Evolutionary conservation across 1,139 yeast species (phyloP).

Genomic region (Yamadazyma atmosphaerica): DNA sequence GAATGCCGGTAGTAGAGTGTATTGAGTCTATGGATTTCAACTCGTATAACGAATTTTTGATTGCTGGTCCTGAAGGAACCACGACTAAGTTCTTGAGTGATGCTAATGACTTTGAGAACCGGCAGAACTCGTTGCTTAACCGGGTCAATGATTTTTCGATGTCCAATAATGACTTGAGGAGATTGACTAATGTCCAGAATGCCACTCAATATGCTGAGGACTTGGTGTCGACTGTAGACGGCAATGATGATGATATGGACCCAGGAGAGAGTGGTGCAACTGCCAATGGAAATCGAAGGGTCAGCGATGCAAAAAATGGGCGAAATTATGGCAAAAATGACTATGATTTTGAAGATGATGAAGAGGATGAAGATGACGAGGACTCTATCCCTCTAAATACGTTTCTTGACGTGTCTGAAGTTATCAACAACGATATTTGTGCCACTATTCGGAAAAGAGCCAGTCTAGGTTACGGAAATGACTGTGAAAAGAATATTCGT

Average conservation of each 20-base stretch:
- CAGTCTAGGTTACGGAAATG: constrained; percentile 67
- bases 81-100: constrained; percentile 38
- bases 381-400: constrained; percentile 31
- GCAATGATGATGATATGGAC: constrained; percentile 17
- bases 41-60: constrained; percentile 67
- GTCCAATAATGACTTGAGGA: constrained; percentile 21
- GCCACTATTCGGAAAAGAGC: constrained; percentile 71
- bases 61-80: constrained; percentile 65
- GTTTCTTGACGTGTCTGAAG: constrained; percentile 35
- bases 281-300: constrained; percentile 11
- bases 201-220: constrained; percentile 19
- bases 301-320: constrained; percentile 5
- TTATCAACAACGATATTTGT: constrained; percentile 63
- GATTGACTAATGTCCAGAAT: constrained; percentile 18
- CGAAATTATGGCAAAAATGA: constrained; percentile 22
- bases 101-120: constrained; percentile 9
- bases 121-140: constrained; percentile 9
- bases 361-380: constrained; percentile 25
- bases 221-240: constrained; percentile 30
- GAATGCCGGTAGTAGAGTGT: constrained; percentile 74
- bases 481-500: constrained; percentile 62
- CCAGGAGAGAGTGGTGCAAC: constrained; percentile 7
- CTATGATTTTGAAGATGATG: constrained; percentile 21
- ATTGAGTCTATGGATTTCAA: constrained; percentile 66
- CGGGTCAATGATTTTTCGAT: constrained; percentile 20